phyloP scores from a whole-genome alignment of 176 grass and related monocot genomes.

The bread wheat (Triticum aestivum) region IWGSC_CS_RefSeq_v2.1 NC_057810.1:628540223-628540722 shows the following conservation, averaged over 20 bases:
- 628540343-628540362: constrained; percentile 72
- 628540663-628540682: not conserved
- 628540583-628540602: not conserved
- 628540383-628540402: constrained; percentile 98
- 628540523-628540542: not conserved
- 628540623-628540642: not conserved
- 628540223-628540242: not conserved
- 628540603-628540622: not conserved
- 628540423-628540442: constrained; percentile 73
- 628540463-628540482: constrained; percentile 89
- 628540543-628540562: not conserved
- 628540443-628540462: constrained; percentile 88
- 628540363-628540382: constrained; percentile 87
- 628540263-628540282: constrained; percentile 77
- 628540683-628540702: not conserved
- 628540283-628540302: constrained; percentile 95
- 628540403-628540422: constrained; percentile 75
- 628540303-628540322: constrained; percentile 95
- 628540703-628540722: not conserved
- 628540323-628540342: constrained; percentile 74
- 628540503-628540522: constrained; percentile 79
- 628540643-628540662: not conserved
- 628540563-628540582: not conserved
- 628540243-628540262: not conserved
- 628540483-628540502: constrained; percentile 78